Percentiles rank a stretch among this genome's conserved stretches.
phyloP scores from a whole-genome alignment of 441 rosid species.

The Pelargonium cotyledonis region DNA sequence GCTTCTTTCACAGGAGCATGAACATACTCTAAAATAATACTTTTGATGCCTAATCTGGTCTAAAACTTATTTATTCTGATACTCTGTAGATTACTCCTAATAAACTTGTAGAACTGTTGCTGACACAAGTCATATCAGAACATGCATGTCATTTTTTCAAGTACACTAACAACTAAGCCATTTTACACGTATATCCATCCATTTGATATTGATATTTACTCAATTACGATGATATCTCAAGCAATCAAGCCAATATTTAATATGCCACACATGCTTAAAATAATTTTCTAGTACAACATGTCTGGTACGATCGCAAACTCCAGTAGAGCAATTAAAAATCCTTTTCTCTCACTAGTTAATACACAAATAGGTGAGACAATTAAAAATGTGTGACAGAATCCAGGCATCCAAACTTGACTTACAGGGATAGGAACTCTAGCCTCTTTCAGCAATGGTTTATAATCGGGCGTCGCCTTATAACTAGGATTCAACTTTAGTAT shows the following conservation, averaged over 20 bases:
- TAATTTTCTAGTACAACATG: neutral
- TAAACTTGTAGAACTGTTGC: too few species aligned
- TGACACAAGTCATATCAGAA: too few species aligned
- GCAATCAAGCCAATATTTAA: neutral
- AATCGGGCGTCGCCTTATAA: slow-evolving; percentile 75
- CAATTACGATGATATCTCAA: neutral
- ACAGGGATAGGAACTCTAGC: slow-evolving; percentile 71
- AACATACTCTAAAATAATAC: neutral
- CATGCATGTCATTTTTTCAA: too few species aligned
- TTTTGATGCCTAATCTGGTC: neutral
- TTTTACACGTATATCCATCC: neutral
- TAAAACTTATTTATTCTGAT: neutral
- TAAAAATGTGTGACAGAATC: slow-evolving; percentile 9
- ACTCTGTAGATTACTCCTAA: neutral
- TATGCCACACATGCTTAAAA: neutral
- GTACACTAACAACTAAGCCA: too few species aligned
- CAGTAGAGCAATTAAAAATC: neutral
- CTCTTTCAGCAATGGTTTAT: slow-evolving; percentile 75
- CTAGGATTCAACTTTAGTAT: slow-evolving; percentile 72
- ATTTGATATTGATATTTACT: neutral
- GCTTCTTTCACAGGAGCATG: neutral
- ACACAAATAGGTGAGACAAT: slow-evolving; percentile 9
- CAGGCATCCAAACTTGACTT: slow-evolving; percentile 26
- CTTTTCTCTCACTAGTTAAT: neutral
- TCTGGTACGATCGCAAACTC: neutral